phyloP scores from a whole-genome alignment of 345 rosid species.

The Leavenworthia alabamica region DNA sequence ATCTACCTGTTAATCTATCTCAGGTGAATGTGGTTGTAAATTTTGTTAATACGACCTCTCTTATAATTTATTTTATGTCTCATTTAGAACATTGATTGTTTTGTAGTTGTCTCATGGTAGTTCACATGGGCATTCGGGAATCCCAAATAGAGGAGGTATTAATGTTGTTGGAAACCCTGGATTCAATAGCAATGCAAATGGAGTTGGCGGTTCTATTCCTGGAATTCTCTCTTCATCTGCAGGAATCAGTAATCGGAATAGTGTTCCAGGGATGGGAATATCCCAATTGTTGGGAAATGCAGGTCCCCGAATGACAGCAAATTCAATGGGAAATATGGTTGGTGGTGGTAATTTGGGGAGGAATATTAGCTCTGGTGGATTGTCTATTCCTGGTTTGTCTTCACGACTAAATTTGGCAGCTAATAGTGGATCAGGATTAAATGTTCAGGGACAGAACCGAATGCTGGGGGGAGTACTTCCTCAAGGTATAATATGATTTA shows the following conservation, averaged over 20 bases:
- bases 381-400: slow-evolving; percentile 80
- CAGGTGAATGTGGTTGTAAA: slow-evolving; percentile 49
- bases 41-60: neutral
- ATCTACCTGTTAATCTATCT: slow-evolving; percentile 80
- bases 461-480: slow-evolving; percentile 78
- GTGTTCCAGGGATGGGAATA: slow-evolving; percentile 81
- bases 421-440: slow-evolving; percentile 81
- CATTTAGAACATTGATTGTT: slow-evolving; percentile 10
- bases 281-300: slow-evolving; percentile 87
- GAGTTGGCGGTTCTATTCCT: slow-evolving; percentile 88
- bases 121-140: slow-evolving; percentile 88
- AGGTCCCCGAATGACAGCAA: slow-evolving; percentile 65
- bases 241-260: slow-evolving; percentile 70
- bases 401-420: slow-evolving; percentile 69
- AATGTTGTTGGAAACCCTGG: slow-evolving; percentile 86
- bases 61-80: neutral
- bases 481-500: slow-evolving; percentile 52
- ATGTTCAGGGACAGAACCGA: slow-evolving; percentile 84
- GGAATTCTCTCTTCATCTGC: slow-evolving; percentile 91
- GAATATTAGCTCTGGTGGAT: slow-evolving; percentile 77
- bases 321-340: slow-evolving; percentile 89
- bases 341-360: slow-evolving; percentile 87
- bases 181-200: slow-evolving; percentile 75
- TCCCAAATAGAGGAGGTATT: slow-evolving; percentile 81
- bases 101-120: slow-evolving; percentile 83